Base-by-base conservation (phyloP, 1,139 yeast species). In the Pneumocystis oryctolagi region DNA sequence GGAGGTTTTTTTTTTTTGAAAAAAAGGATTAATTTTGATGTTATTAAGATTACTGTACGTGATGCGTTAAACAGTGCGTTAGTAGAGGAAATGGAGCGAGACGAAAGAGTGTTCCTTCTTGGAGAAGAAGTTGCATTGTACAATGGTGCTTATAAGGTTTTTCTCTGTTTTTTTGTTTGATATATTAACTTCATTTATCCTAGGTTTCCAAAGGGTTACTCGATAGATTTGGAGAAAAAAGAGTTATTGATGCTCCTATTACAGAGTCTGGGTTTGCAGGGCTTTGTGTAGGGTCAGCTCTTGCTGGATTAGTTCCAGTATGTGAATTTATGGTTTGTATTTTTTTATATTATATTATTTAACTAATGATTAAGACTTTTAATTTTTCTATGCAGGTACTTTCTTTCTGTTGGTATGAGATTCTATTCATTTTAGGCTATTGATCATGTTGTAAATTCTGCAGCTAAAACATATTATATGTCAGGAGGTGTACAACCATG, bases 241-340 rank as follows among this genome's bases (percentile, higher is more conserved):
- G 98, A 79, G 85, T 92, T 68, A 83, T 92, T 68, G 99, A 92
- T 77, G 92, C 98, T 67, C 99, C 99, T 68, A 92, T 92, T 76
- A 92, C 99, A 64, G 99, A 92, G 78, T 90, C 92, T 92, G 99
- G 99, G 64, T 92, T 92, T 81, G 85, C 98, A 64, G 99, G 99
- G 73, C 79, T 92, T 70, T 88, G 97, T 70, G 95, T 89, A 60
- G 99, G 99, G 77, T 92, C 97, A 63, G 95, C 98, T 16, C 84
- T 92, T 74, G 92, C 95, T 64, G 98, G 98, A 64, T 84, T 92
- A 74, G 89, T 89, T 78, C 99, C 99, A 71, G 83, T 92, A 71
- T 89, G 95, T 75, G 99, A 92, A 79, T 92, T 92, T 78, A 92
- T 92, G 99, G 92, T 98, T 57, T 90, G 90, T 80, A 92, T 94